Base-by-base conservation (phyloP, 768 basidiomycete species). In the Mrakia blollopis region DNA sequence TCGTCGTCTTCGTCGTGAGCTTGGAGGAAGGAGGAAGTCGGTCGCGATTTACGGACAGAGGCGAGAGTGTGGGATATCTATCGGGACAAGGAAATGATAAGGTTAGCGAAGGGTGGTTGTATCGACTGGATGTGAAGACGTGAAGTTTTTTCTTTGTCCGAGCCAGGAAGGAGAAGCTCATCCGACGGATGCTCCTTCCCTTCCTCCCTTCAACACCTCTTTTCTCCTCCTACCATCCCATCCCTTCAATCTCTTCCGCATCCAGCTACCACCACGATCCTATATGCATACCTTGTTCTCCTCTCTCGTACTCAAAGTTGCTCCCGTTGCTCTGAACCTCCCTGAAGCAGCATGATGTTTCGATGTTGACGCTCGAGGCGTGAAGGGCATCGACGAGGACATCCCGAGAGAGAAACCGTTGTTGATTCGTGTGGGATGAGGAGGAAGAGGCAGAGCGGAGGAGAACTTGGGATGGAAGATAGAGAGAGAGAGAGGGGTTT, bases 11-110 rank as follows among this genome's bases (percentile, higher is more conserved):
- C 71, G 23, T 52, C 54, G 71, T 32, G 50, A 52, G 47, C 47
- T 39, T 30, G 32, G n/a, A 52, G 50, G 28, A 41, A 35, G 1
- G 50, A 32, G 1, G 71, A 72, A 21, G 57, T 60, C 16, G 71
- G 71, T 23, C 52, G 50, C 7, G 52, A 2, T 32, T 72, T 72
- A 25, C 73, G 73, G 0, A 74, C 65, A 13, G 73, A 74, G 30
- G 63, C 63, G 3, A 74, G 65, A 1, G 73, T 74, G 30, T 74
- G 73, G 6, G 63, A 67, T 28, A 74, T 74, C 73, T 74, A 37
- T 44, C n/a, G 37, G 30, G 3, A 30, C 30, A 50, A 13, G 30
- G 44, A 44, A 35, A 23, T 4, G 28, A 21, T 18, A 30, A 25
- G 16, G 28, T 32, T 1, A 67, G 60, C 9, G 25, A 9, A 13